A percentile compares a stretch with the other conserved stretches of the same genome.
These are phyloP conservation scores for Leishmania braziliensis DNA, from an alignment of 208 protist genomes.

Conservation along the genomic window DNA sequence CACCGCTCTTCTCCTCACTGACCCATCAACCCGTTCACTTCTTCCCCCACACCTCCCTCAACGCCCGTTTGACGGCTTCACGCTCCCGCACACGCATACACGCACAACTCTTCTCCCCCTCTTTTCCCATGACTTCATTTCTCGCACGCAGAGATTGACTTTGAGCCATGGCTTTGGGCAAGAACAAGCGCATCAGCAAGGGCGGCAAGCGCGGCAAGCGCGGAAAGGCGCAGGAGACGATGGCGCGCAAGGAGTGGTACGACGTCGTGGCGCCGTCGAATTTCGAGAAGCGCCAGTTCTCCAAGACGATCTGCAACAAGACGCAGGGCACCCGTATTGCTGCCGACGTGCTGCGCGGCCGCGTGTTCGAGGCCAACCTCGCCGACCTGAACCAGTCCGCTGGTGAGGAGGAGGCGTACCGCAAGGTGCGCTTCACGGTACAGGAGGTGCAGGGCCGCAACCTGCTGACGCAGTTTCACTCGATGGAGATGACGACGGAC, in stretches of 20 bases:
- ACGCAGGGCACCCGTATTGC: slow-evolving; percentile 96
- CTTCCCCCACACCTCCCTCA: background rate
- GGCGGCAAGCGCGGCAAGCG: slow-evolving; percentile 95
- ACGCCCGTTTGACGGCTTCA: background rate
- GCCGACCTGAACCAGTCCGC: slow-evolving; percentile 96
- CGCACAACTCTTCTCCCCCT: background rate
- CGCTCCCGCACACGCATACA: background rate
- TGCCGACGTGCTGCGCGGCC: slow-evolving; percentile 95
- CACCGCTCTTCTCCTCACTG: background rate
- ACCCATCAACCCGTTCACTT: background rate
- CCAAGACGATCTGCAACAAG: slow-evolving; percentile 98
- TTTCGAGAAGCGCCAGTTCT: slow-evolving; percentile 95
- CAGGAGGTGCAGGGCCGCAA: slow-evolving; percentile 97
- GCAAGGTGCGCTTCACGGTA: slow-evolving; percentile 97
- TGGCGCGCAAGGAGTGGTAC: slow-evolving; percentile 99
- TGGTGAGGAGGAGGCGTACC: slow-evolving; percentile 84
- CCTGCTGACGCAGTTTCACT: slow-evolving; percentile 99
- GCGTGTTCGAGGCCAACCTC: slow-evolving; percentile 98
- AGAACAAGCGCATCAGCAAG: slow-evolving; percentile 97
- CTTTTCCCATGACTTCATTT: background rate
- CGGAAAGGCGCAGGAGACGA: slow-evolving; percentile 95
- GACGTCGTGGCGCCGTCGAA: slow-evolving; percentile 97
- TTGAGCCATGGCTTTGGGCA: slow-evolving; percentile 89
- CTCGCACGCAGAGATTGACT: background rate
- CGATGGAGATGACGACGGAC: slow-evolving; percentile 98